A percentile compares a stretch with the other conserved stretches of the same genome.
Evolutionary conservation across 2,329 filamentous ascomycete genomes (phyloP).

Genomic region (Coniochaeta hoffmannii): DNA sequence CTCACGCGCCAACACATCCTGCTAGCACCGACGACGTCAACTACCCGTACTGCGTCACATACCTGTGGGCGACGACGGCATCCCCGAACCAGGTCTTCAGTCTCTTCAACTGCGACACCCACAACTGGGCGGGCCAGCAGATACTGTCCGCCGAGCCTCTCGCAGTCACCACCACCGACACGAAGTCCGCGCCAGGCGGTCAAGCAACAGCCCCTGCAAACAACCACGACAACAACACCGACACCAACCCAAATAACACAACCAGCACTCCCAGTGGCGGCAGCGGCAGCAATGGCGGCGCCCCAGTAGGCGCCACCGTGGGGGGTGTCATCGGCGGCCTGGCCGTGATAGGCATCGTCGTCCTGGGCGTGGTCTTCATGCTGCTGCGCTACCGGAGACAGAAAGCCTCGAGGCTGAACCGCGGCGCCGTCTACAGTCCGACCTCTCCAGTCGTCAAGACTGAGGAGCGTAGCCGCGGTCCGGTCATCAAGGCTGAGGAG

Average conservation of each 20-base stretch:
- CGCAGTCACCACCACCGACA: background rate
- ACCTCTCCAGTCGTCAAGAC: background rate
- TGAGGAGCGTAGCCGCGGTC: background rate
- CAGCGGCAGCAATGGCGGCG: background rate
- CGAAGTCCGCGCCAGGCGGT: background rate
- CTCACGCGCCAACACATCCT: too few species aligned
- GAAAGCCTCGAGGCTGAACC: background rate
- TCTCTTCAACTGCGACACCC: conserved; percentile 12
- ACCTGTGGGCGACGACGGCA: conserved; percentile 13
- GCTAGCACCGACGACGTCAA: conserved; percentile 1
- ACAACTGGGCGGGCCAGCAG: conserved; percentile 8
- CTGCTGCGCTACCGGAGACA: conserved; percentile 1
- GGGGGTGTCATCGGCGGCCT: conserved; percentile 13
- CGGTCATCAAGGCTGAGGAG: background rate
- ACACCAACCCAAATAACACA: too few species aligned
- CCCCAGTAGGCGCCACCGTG: conserved; percentile 7
- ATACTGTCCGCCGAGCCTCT: conserved; percentile 7
- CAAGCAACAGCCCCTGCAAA: background rate
- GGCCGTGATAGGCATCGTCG: conserved; percentile 10
- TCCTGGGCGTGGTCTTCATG: conserved; percentile 7
- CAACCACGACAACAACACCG: background rate
- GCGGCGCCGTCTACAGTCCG: background rate
- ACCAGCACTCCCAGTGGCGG: background rate
- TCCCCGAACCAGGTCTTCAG: conserved; percentile 18
- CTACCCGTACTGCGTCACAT: conserved; percentile 12